Percentiles rank a stretch among this genome's conserved stretches.
These are phyloP conservation scores for Dioscorea dumetorum DNA, from an alignment of 106 monocot species.

Conservation along the genomic window DNA sequence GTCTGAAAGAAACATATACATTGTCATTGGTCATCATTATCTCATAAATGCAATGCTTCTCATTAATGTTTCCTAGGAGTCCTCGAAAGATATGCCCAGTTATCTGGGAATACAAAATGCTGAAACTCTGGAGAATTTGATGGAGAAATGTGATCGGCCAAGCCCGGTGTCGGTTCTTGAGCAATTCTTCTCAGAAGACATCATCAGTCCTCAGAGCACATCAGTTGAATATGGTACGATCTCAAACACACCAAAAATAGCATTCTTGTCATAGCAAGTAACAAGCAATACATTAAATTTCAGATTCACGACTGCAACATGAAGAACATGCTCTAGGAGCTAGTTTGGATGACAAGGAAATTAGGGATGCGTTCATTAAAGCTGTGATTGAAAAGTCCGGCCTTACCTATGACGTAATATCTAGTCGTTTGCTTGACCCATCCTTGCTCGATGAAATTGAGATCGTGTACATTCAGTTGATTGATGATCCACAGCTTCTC, in stretches of 20 bases:
- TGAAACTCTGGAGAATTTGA: constrained; percentile 21
- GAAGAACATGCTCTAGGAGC: constrained; percentile 26
- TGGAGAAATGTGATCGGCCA: constrained; percentile 29
- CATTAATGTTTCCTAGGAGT: constrained; percentile 10
- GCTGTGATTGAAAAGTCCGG: constrained; percentile 59
- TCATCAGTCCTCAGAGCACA: constrained; percentile 22
- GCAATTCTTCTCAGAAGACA: constrained; percentile 43
- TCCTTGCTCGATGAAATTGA: constrained; percentile 76
- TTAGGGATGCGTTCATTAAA: constrained; percentile 32
- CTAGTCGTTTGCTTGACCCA: constrained; percentile 30
- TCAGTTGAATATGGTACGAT: constrained; percentile 28
- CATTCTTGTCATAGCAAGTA: background rate
- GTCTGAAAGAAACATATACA: background rate
- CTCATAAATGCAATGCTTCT: background rate
- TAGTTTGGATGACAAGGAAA: constrained; percentile 22
- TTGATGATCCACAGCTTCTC: constrained; percentile 58
- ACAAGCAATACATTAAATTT: background rate
- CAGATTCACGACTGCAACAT: constrained; percentile 21
- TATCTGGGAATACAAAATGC: constrained; percentile 12
- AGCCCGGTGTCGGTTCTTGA: constrained; percentile 61
- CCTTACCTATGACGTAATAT: constrained; percentile 14
- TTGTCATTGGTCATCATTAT: background rate
- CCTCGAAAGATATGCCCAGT: constrained; percentile 13
- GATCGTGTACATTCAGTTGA: constrained; percentile 23
- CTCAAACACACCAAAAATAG: background rate